Evolutionary conservation across 805 yeast genomes (phyloP).

Genomic region (Babjeviella inositovora): DNA sequence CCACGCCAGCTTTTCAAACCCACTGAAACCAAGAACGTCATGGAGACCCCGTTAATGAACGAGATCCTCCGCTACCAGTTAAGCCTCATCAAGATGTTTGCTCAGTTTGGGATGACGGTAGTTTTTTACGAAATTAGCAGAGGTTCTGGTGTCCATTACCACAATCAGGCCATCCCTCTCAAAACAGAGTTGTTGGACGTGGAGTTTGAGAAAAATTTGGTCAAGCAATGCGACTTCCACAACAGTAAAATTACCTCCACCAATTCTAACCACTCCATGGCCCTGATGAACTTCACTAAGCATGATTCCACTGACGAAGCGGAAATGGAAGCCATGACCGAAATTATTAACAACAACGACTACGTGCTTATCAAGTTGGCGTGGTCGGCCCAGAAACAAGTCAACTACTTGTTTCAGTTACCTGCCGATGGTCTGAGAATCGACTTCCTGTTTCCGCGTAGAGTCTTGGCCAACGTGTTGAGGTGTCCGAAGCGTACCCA

Average conservation of each 20-base stretch:
- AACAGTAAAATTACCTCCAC: slow-evolving; percentile 26
- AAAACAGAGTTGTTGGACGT: slow-evolving; percentile 22
- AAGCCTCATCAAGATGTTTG: slow-evolving; percentile 31
- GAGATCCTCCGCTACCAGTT: slow-evolving; percentile 33
- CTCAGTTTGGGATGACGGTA: slow-evolving; percentile 24
- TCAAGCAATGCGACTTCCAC: slow-evolving; percentile 30
- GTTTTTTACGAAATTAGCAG: slow-evolving; percentile 62
- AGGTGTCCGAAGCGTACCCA: slow-evolving; percentile 43
- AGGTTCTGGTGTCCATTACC: slow-evolving; percentile 52
- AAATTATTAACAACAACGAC: slow-evolving; percentile 13
- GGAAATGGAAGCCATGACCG: slow-evolving; percentile 6
- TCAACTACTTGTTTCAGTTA: slow-evolving; percentile 12
- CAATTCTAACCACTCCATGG: slow-evolving; percentile 25
- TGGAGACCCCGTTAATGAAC: slow-evolving; percentile 13
- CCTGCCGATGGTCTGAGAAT: slow-evolving; percentile 17
- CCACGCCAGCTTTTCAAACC: slow-evolving; percentile 7
- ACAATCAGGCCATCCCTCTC: slow-evolving; percentile 65
- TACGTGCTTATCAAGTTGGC: slow-evolving; percentile 15
- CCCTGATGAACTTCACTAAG: slow-evolving; percentile 17
- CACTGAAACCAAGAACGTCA: slow-evolving; percentile 7
- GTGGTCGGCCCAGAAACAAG: slow-evolving; percentile 3
- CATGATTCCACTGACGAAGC: slow-evolving; percentile 6
- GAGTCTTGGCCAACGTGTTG: slow-evolving; percentile 53
- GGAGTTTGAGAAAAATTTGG: slow-evolving; percentile 30
- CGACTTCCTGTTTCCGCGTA: slow-evolving; percentile 76